A percentile compares a stretch with the other conserved stretches of the same genome.
phyloP scores from a whole-genome alignment of 306 rosid species.

The Dryas alaskensis region DNA sequence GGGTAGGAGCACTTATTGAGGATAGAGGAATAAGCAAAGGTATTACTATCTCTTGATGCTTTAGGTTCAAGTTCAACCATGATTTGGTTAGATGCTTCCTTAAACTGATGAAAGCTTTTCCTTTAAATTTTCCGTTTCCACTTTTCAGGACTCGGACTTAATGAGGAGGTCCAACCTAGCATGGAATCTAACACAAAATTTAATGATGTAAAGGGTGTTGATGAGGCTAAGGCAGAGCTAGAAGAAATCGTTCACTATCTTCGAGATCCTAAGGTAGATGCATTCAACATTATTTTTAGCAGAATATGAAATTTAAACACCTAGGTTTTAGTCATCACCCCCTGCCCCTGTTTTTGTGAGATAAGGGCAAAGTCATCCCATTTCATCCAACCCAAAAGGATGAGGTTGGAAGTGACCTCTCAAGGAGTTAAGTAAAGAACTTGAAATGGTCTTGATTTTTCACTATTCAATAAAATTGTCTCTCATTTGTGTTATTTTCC shows the following conservation, averaged over 20 bases:
- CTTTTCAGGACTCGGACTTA: slow-evolving; percentile 56
- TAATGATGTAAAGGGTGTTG: slow-evolving; percentile 80
- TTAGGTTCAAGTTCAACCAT: background rate
- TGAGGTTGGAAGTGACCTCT: background rate
- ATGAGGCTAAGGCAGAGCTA: slow-evolving; percentile 88
- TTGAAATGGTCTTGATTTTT: background rate
- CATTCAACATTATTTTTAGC: background rate
- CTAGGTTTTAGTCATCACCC: background rate
- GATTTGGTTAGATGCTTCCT: slow-evolving; percentile 7
- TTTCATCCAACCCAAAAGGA: background rate
- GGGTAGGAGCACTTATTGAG: slow-evolving; percentile 73
- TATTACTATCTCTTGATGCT: slow-evolving; percentile 36
- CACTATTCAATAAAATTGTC: background rate
- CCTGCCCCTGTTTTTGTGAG: background rate
- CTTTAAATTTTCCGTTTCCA: slow-evolving; percentile 17
- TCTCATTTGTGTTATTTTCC: background rate
- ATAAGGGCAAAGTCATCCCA: background rate
- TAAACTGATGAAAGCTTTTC: slow-evolving; percentile 6
- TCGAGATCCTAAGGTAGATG: slow-evolving; percentile 77
- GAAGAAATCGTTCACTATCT: slow-evolving; percentile 94
- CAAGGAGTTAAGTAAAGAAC: background rate
- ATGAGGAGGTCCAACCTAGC: slow-evolving; percentile 73
- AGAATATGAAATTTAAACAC: background rate
- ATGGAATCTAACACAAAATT: slow-evolving; percentile 72
- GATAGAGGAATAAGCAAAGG: slow-evolving; percentile 78